phyloP scores from a whole-genome alignment of 208 protist species.

The Histomonas meleagridis region DNA sequence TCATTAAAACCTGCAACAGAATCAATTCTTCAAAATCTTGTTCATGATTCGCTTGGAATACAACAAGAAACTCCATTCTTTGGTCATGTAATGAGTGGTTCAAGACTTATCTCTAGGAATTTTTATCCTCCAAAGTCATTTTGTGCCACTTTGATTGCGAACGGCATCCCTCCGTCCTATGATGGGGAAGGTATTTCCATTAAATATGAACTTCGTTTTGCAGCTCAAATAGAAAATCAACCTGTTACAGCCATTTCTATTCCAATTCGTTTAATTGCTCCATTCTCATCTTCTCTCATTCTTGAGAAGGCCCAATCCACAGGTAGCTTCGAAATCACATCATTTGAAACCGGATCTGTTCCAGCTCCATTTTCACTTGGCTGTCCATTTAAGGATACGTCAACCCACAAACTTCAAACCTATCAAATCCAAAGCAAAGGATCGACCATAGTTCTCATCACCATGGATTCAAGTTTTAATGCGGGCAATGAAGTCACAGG shows the following conservation, averaged over 20 bases:
- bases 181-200: background rate
- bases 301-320: background rate
- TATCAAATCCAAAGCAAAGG: background rate
- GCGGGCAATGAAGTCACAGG: background rate
- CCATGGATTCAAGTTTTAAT: background rate
- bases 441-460: background rate
- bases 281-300: background rate
- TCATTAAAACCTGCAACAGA: background rate
- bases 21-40: background rate
- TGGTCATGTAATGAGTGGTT: background rate
- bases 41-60: background rate
- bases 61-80: background rate
- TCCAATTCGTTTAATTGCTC: background rate
- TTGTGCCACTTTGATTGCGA: background rate
- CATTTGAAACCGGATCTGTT: background rate
- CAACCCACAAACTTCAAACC: background rate
- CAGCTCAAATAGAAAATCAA: background rate
- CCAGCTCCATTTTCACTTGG: background rate
- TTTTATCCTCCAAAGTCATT: background rate
- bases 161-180: conserved; percentile 9
- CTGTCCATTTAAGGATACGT: background rate
- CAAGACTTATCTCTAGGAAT: background rate
- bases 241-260: background rate
- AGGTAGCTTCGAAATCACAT: background rate
- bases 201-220: background rate